Evolutionary conservation across 208 protist species (phyloP).

Genomic region (Leishmania aethiopica): DNA sequence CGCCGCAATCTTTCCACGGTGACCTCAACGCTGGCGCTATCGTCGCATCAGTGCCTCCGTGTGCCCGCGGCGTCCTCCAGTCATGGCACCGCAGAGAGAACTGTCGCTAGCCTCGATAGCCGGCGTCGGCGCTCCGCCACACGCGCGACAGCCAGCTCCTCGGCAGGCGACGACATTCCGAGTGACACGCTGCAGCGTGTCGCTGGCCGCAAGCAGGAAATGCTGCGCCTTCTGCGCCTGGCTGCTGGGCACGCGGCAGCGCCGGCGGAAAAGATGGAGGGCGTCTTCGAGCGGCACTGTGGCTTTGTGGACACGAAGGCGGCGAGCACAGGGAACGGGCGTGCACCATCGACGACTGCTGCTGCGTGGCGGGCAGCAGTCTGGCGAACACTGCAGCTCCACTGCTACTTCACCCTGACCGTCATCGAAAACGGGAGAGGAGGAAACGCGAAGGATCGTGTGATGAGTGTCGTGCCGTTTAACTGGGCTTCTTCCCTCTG

Average conservation of each 20-base stretch:
- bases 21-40: background rate
- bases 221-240: conserved; percentile 23
- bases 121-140: conserved; percentile 1
- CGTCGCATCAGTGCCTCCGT: background rate
- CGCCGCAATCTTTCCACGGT: background rate
- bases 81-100: background rate
- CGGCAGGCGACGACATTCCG: background rate
- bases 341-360: background rate
- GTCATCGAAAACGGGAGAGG: background rate
- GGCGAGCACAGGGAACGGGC: background rate
- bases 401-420: conserved; percentile 21
- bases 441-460: background rate
- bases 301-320: conserved; percentile 7
- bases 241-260: conserved; percentile 7
- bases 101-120: background rate
- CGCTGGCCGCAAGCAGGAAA: background rate
- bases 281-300: conserved; percentile 10
- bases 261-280: conserved; percentile 12
- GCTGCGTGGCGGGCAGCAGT: conserved; percentile 6
- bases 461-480: conserved; percentile 30
- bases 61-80: background rate
- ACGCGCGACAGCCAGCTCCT: background rate
- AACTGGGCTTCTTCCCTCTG: conserved; percentile 53
- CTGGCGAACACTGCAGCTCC: conserved; percentile 15
- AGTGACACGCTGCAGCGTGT: conserved; percentile 13